Evolutionary conservation across 345 rosid species (phyloP).

Genomic region (Bretschneidera sinensis): DNA sequence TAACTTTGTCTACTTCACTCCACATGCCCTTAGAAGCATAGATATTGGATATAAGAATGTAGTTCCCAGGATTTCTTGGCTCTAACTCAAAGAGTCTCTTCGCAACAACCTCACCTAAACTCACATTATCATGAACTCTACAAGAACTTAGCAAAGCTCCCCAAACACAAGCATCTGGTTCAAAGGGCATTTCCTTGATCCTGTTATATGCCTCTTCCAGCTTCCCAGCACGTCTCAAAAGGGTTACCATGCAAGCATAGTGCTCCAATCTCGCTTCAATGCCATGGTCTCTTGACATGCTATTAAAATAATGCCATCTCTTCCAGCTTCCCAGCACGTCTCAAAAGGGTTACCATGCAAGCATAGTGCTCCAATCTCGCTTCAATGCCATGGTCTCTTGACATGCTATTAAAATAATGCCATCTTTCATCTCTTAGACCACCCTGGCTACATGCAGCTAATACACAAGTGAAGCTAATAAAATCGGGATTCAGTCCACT

Average conservation of each 20-base stretch:
- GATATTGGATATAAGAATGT: slow-evolving; percentile 57
- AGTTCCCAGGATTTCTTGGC: slow-evolving; percentile 56
- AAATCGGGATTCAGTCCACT: slow-evolving; percentile 50
- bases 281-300: slow-evolving; percentile 49
- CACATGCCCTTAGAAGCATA: slow-evolving; percentile 58
- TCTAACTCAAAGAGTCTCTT: slow-evolving; percentile 43
- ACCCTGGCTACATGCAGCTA: slow-evolving; percentile 70
- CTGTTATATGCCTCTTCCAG: slow-evolving; percentile 57
- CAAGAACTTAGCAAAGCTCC: slow-evolving; percentile 83
- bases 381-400: slow-evolving; percentile 41
- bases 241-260: slow-evolving; percentile 75
- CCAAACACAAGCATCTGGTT: slow-evolving; percentile 70
- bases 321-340: slow-evolving; percentile 60
- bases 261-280: slow-evolving; percentile 60
- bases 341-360: slow-evolving; percentile 71
- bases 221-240: slow-evolving; percentile 66
- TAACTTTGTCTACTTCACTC: slow-evolving; percentile 39
- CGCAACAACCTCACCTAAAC: slow-evolving; percentile 50
- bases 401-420: slow-evolving; percentile 47
- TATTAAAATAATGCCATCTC: slow-evolving; percentile 58
- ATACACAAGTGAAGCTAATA: slow-evolving; percentile 51
- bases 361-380: slow-evolving; percentile 70
- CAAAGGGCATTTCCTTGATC: slow-evolving; percentile 54
- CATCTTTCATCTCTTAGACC: slow-evolving; percentile 49
- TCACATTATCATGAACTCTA: slow-evolving; percentile 34